Percentiles rank a stretch among this genome's conserved stretches.
These are phyloP conservation scores for Pneumocystis canis DNA, from an alignment of 1,139 yeast species.

Conservation along the genomic window DNA sequence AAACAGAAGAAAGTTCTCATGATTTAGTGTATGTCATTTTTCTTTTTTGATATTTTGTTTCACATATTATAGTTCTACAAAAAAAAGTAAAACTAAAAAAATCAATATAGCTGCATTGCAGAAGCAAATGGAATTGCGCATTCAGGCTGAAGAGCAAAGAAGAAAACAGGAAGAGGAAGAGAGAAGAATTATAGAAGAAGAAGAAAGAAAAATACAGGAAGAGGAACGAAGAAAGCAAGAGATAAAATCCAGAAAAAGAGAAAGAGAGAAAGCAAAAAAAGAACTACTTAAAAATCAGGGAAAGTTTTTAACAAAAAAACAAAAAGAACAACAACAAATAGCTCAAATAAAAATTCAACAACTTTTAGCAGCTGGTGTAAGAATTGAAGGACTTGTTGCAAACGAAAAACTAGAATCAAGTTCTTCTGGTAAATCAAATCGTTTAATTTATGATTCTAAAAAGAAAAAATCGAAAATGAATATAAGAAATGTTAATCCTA, in stretches of 20 bases:
- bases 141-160: slow-evolving; percentile 25
- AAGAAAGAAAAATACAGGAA: slow-evolving; percentile 45
- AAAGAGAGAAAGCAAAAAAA: slow-evolving; percentile 61
- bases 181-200: slow-evolving; percentile 33
- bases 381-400: slow-evolving; percentile 58
- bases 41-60: not conserved
- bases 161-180: slow-evolving; percentile 49
- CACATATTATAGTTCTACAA: slow-evolving; percentile 10
- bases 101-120: slow-evolving; percentile 4
- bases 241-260: slow-evolving; percentile 52
- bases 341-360: slow-evolving; percentile 85
- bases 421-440: slow-evolving; percentile 41
- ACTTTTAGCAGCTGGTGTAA: slow-evolving; percentile 51
- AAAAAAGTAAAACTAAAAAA: slow-evolving; percentile 20
- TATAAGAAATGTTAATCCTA: not conserved
- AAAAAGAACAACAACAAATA: slow-evolving; percentile 77
- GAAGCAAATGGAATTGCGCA: slow-evolving; percentile 18
- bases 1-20: not conserved
- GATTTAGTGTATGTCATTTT: not conserved
- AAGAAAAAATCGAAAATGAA: slow-evolving; percentile 38
- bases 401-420: slow-evolving; percentile 20
- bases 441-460: slow-evolving; percentile 51
- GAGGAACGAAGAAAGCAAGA: slow-evolving; percentile 46
- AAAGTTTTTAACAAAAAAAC: slow-evolving; percentile 64
- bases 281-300: slow-evolving; percentile 92